Conservation (phyloP, 148 eudicot genomes). For the Arbutus unedo region DNA sequence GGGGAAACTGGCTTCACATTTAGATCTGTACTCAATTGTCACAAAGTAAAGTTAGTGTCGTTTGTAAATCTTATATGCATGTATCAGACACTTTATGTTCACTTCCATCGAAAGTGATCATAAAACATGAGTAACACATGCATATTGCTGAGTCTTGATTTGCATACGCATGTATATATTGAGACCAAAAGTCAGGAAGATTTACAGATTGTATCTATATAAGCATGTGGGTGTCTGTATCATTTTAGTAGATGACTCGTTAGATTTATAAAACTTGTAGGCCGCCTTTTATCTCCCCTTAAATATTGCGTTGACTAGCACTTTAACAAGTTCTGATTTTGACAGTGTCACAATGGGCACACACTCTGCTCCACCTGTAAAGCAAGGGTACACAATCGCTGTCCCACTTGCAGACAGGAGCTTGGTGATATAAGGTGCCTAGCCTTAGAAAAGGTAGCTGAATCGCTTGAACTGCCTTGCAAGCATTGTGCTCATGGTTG, state of each 20-base stretch:
- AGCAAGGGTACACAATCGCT: slow-evolving; percentile 75
- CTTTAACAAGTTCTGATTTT: slow-evolving; percentile 14
- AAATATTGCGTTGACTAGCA: neutral
- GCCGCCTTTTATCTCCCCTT: neutral
- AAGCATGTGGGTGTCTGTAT: neutral
- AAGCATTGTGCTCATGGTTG: slow-evolving; percentile 69
- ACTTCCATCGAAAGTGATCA: neutral
- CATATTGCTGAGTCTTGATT: neutral
- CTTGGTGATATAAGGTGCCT: slow-evolving; percentile 87
- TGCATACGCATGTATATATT: neutral
- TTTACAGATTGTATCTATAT: neutral
- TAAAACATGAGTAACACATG: neutral
- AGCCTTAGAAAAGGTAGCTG: slow-evolving; percentile 82
- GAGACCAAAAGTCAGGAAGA: neutral
- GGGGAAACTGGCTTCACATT: neutral
- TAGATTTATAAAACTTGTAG: neutral
- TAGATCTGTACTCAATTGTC: neutral
- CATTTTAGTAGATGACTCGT: neutral
- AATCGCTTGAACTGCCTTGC: slow-evolving; percentile 87
- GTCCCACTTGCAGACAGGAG: slow-evolving; percentile 85
- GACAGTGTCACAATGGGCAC: slow-evolving; percentile 86
- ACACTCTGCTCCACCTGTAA: slow-evolving; percentile 86
- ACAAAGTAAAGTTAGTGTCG: neutral
- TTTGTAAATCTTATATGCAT: neutral
- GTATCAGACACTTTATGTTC: neutral